These are phyloP conservation scores for Leishmania amazonensis DNA, from an alignment of 208 protist genomes.

Conservation along the genomic window DNA sequence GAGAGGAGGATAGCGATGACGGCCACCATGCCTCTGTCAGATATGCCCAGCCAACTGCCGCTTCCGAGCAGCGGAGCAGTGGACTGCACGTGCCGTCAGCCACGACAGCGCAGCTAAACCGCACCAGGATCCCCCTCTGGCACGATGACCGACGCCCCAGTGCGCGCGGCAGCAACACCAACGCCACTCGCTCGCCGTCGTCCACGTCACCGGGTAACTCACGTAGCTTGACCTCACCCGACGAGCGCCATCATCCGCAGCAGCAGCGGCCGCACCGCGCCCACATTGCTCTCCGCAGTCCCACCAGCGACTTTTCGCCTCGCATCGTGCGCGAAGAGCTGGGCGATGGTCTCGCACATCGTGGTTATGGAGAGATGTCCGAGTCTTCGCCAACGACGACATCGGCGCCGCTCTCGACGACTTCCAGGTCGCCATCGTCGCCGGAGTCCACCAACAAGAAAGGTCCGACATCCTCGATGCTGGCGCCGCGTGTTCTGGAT, in stretches of 20 bases:
- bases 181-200: not conserved
- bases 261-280: not conserved
- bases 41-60: conserved; percentile 23
- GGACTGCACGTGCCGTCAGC: not conserved
- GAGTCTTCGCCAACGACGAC: not conserved
- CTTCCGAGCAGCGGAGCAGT: conserved; percentile 7
- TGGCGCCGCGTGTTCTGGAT: conserved; percentile 6
- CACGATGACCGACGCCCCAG: not conserved
- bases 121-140: conserved; percentile 19
- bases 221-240: not conserved
- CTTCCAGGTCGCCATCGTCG: conserved; percentile 3
- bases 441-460: not conserved
- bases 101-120: not conserved
- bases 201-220: not conserved
- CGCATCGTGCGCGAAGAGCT: not conserved
- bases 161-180: not conserved
- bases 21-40: not conserved
- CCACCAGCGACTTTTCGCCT: not conserved
- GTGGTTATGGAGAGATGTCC: no score
- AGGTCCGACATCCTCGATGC: not conserved
- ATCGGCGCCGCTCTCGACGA: not conserved
- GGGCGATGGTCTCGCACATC: not conserved
- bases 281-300: not conserved
- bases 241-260: not conserved
- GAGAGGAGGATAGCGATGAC: not conserved